A percentile compares a stretch with the other conserved stretches of the same genome.
These are phyloP conservation scores for Melastoma candidum DNA, from an alignment of 441 rosid species.

Conservation along the genomic window DNA sequence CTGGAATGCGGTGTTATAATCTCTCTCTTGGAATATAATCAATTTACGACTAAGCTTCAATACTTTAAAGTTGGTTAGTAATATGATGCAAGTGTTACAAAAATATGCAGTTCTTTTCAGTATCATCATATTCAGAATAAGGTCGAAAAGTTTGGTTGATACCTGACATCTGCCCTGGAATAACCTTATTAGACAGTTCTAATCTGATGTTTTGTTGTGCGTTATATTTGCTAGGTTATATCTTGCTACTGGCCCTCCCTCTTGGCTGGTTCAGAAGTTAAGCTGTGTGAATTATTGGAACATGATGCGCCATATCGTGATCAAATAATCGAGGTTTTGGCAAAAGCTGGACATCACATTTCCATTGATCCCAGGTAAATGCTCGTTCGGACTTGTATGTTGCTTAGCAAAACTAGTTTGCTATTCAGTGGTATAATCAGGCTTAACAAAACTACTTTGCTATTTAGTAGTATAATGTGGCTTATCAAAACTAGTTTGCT, in stretches of 20 bases:
- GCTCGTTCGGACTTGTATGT: neutral
- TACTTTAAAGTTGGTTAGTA: too few species aligned
- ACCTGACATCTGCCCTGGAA: neutral
- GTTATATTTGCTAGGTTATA: slow-evolving; percentile 38
- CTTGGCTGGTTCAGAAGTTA: slow-evolving; percentile 66
- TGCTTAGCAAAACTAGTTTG: neutral
- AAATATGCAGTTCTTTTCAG: neutral
- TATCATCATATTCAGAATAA: too few species aligned
- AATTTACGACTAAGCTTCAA: too few species aligned
- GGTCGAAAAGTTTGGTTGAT: neutral
- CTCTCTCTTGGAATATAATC: too few species aligned
- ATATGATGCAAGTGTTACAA: neutral
- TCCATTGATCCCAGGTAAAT: slow-evolving; percentile 58
- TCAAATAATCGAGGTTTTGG: slow-evolving; percentile 48
- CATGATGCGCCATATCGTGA: slow-evolving; percentile 35
- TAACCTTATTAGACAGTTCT: neutral
- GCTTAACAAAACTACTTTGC: too few species aligned
- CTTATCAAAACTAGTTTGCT: too few species aligned
- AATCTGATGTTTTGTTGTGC: neutral
- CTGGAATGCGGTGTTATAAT: too few species aligned
- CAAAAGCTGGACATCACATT: slow-evolving; percentile 63
- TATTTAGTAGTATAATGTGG: too few species aligned
- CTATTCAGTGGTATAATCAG: neutral
- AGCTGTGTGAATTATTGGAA: slow-evolving; percentile 41
- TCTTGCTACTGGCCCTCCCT: slow-evolving; percentile 60